Base-by-base conservation (phyloP, 345 rosid species). In the Carallia pectinifolia region DNA sequence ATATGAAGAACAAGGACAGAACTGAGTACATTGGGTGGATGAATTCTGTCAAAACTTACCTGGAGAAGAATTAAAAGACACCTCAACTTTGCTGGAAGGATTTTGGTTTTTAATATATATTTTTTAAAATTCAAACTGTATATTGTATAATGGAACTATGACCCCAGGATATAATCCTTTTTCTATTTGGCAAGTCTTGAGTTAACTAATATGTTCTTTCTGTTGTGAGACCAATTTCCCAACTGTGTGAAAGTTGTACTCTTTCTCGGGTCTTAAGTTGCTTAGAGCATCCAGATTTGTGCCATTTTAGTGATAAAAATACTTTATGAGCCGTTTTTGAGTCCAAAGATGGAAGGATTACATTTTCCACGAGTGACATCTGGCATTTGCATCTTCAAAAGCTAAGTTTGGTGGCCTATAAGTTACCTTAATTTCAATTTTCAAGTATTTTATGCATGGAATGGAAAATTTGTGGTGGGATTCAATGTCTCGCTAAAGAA, bases 11-110 rank as follows among this genome's bases (percentile, higher is more conserved):
- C 85, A 94, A 90, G 81, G 89, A 74, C 52, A 88, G 80, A 81
- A 76, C 76, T 2, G 97, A 94, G 78, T 83, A 68, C 71, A 72
- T 87, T 68, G 76, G 85, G 76, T 94, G 97, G 97, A 82, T 94
- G 87, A 79, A 73, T 74, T 82, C 83, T 30, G 82, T 94, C 48
- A 88, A 88, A 79, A 87, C 89, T 67, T 84, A 74, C 74, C 72
- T 94, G 27, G 93, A 87, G 83, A 71, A 80, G 70, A 71, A 82
- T 65, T 86, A 85, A 74, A 61, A 23, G 37, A 38, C 53, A 15
- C 53, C 33, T 27, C 10, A 12, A 18, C 37, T 4, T 33, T 56
- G 60, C 31, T 27, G 27, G 34, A 27, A 27, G 60, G 60, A 27
- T 56, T 66, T 12, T 31, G 6, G 0, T 19, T 47, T 23, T 23